A percentile compares a stretch with the other conserved stretches of the same genome.
phyloP scores from a whole-genome alignment of 2,329 filamentous ascomycete genomes.

The Metarhizium sp. region DNA sequence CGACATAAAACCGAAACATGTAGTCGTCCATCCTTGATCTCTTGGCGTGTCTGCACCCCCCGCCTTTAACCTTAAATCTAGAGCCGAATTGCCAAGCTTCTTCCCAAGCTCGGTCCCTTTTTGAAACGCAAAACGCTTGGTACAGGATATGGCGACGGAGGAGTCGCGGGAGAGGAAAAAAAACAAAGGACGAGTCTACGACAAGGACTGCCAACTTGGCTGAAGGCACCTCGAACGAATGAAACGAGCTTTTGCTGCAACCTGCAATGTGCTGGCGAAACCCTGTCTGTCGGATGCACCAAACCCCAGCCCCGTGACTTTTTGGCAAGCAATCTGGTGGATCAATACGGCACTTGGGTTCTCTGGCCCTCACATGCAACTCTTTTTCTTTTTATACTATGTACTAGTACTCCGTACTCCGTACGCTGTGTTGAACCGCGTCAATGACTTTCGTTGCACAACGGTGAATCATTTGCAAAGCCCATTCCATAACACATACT shows the following conservation, averaged over 20 bases:
- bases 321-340: not conserved
- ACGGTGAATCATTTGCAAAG: too few species aligned
- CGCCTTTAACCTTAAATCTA: not conserved
- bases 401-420: too few species aligned
- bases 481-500: too few species aligned
- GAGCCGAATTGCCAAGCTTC: not conserved
- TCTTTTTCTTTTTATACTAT: too few species aligned
- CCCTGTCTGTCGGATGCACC: conserved; percentile 2
- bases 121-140: not conserved
- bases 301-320: conserved; percentile 5
- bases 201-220: not conserved
- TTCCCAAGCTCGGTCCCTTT: not conserved
- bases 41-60: not conserved
- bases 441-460: too few species aligned
- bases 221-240: not conserved
- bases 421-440: too few species aligned
- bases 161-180: not conserved
- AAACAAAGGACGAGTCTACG: not conserved
- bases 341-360: too few species aligned
- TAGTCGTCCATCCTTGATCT: conserved; percentile 44
- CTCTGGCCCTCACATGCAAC: too few species aligned
- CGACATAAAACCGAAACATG: conserved; percentile 41
- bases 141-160: too few species aligned
- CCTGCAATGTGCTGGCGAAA: not conserved
- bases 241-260: not conserved